Base-by-base conservation (phyloP, 331 rosid genomes). In the Dryas integrifolia region DNA sequence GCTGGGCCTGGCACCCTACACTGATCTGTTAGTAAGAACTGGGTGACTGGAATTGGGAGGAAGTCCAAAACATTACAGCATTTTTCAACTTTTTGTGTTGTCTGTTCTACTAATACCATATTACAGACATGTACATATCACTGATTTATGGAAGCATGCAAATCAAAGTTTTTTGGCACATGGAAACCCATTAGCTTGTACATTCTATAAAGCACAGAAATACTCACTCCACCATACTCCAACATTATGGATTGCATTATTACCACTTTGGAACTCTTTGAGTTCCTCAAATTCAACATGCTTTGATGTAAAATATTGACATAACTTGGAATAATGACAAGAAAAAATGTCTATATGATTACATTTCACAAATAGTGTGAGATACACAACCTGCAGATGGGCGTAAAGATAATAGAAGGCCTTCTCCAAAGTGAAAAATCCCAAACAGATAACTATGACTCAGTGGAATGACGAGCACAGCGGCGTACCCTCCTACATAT, bases 401-500 rank as follows among this genome's bases (percentile, higher is more conserved):
- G 47, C 40, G 21, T 9, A 40, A 11, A 56, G 57, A 60, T 49
- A 35, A 46, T 30, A 40, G 10, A 70, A 70, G 53, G 72, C 72
- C 43, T 52, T 70, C 60, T 63, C 62, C 67, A 12, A 48, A 9
- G 21, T 35, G 2, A 39, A 60, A 61, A 2, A 60, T 30, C 21
- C 51, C 67, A 26, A 45, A 69, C 21, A 47, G 67, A 62, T 62
- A 1, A 66, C 67, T 61, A 77, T 16, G 79, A 81, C 13, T 81
- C 85, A 4, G 53, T 77, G 64, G 85, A 81, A 47, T 47, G 24
- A 40, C 69, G 81, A 66, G 85, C 79, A 67, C 73, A 72, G 43
- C 73, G 52, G 50, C 78, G 85, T n/a, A 81, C 76, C 72, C 79
- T 81, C 76, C 82, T 81, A 73, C 58, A 76, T 70, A 76, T 50